phyloP scores from a whole-genome alignment of 768 basidiomycete genomes.

The Leccinum olivaceopallidum region DNA sequence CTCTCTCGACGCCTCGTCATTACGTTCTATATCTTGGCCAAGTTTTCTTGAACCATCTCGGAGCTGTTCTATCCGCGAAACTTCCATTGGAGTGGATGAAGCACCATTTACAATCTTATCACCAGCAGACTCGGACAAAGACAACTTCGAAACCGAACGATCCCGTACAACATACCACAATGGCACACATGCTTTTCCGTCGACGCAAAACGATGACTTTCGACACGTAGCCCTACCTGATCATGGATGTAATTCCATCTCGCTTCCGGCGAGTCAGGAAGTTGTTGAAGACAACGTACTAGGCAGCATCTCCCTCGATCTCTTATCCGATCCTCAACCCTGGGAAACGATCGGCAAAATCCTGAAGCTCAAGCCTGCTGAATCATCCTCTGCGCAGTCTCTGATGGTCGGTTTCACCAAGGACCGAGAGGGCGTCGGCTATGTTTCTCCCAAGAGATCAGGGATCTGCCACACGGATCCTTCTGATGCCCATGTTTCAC shows the following conservation, averaged over 20 bases:
- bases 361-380: conserved; percentile 15
- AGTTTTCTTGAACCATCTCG: not conserved
- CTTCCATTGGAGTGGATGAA: not conserved
- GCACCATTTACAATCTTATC: not conserved
- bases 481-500: not conserved
- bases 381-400: not conserved
- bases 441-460: conserved; percentile 4
- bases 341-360: conserved; percentile 34
- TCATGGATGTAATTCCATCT: not conserved
- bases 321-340: conserved; percentile 33
- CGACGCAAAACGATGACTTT: not conserved
- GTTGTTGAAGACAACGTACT: not conserved
- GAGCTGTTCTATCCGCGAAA: not conserved
- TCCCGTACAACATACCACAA: not conserved
- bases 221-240: not conserved
- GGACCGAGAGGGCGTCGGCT: conserved; percentile 31
- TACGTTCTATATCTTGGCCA: not conserved
- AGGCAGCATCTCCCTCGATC: conserved; percentile 19
- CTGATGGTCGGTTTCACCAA: conserved; percentile 20
- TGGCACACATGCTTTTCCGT: not conserved
- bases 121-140: not conserved
- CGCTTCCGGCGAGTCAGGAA: not conserved
- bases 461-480: not conserved
- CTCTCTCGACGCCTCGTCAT: not conserved
- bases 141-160: not conserved